Evolutionary conservation across 345 rosid genomes (phyloP).

Genomic region (Acer yangbiense): DNA sequence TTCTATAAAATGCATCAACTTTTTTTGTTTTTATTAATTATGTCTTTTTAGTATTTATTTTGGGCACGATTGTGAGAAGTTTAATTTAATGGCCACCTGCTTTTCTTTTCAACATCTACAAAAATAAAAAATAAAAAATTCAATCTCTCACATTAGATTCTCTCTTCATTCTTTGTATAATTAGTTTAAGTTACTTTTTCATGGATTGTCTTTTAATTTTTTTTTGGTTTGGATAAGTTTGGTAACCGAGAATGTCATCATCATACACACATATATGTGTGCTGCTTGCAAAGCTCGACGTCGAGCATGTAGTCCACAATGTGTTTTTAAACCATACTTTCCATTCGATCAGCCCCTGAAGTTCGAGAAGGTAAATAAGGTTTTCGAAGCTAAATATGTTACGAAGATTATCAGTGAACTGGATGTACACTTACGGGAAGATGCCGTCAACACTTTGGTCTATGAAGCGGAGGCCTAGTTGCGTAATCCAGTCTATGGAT

Average conservation of each 20-base stretch:
- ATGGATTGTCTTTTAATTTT: background rate
- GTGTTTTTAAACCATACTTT: constrained; percentile 79
- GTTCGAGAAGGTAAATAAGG: constrained; percentile 55
- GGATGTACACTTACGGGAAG: constrained; percentile 51
- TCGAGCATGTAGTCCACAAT: constrained; percentile 75
- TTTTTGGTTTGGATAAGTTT: background rate
- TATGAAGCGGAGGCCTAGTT: constrained; percentile 81
- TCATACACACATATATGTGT: constrained; percentile 53
- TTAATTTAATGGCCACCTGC: background rate
- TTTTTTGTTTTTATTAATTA: too few relatives aligned
- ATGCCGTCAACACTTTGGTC: constrained; percentile 73
- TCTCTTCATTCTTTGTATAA: too few relatives aligned
- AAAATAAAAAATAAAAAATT: too few relatives aligned
- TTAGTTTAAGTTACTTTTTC: too few relatives aligned
- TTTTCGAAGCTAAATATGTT: constrained; percentile 73
- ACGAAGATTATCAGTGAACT: constrained; percentile 72
- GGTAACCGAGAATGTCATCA: constrained; percentile 46
- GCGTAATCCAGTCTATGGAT: constrained; percentile 84
- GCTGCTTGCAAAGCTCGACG: constrained; percentile 78
- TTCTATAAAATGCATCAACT: background rate
- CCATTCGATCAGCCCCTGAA: constrained; percentile 72
- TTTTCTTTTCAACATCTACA: background rate
- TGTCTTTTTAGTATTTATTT: background rate
- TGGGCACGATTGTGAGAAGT: background rate
- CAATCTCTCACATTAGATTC: too few relatives aligned